These are phyloP conservation scores for Leccinum longicurvipes DNA, from an alignment of 768 basidiomycete genomes.

Conservation along the genomic window DNA sequence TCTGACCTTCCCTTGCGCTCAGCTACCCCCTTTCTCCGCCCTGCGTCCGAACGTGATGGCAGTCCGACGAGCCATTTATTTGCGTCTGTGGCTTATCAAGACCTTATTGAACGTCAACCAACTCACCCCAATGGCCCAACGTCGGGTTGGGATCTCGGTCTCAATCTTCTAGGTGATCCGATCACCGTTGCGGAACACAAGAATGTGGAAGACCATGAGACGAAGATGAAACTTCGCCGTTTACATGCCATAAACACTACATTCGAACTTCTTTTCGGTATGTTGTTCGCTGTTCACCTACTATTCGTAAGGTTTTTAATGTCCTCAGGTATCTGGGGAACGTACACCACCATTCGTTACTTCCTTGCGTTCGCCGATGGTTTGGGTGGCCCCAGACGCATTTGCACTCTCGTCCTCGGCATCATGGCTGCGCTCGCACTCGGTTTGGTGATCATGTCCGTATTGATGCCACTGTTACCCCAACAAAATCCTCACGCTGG, in stretches of 20 bases:
- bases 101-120: slow-evolving; percentile 37
- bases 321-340: slow-evolving; percentile 51
- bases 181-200: slow-evolving; percentile 31
- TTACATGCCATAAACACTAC: slow-evolving; percentile 27
- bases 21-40: slow-evolving; percentile 20
- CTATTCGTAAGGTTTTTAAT: background rate
- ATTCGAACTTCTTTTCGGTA: slow-evolving; percentile 39
- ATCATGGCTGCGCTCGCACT: slow-evolving; percentile 22
- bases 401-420: slow-evolving; percentile 31
- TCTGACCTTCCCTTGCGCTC: slow-evolving; percentile 16
- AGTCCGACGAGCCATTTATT: slow-evolving; percentile 15
- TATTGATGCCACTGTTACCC: slow-evolving; percentile 38
- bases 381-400: slow-evolving; percentile 40
- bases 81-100: slow-evolving; percentile 34
- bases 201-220: slow-evolving; percentile 24
- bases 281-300: slow-evolving; percentile 9
- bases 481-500: slow-evolving; percentile 17
- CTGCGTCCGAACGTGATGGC: slow-evolving; percentile 11
- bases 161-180: slow-evolving; percentile 32
- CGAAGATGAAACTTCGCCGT: slow-evolving; percentile 34
- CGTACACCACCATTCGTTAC: slow-evolving; percentile 64
- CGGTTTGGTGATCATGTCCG: slow-evolving; percentile 33
- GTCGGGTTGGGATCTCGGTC: slow-evolving; percentile 29
- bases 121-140: slow-evolving; percentile 41
- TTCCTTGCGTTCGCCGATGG: slow-evolving; percentile 53